A percentile compares a stretch with the other conserved stretches of the same genome.
phyloP scores from a whole-genome alignment of 139 green algal species.

The Chlamydomonas eustigma region DNA sequence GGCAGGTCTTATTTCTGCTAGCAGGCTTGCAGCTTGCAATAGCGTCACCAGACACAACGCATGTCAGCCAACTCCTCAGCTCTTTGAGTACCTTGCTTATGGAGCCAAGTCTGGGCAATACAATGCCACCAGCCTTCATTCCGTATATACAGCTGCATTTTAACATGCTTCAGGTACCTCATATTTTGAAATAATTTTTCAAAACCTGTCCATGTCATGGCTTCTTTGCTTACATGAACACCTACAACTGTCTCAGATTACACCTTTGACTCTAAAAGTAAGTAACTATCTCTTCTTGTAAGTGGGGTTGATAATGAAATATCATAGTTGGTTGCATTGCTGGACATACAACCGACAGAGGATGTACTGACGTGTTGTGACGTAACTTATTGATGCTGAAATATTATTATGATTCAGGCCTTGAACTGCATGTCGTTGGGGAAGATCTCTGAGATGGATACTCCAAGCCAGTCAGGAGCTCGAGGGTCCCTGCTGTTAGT shows the following conservation, averaged over 20 bases:
- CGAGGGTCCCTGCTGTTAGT: neutral
- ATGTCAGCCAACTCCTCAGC: neutral
- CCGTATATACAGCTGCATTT: neutral
- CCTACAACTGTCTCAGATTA: too few relatives aligned
- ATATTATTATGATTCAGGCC: too few relatives aligned
- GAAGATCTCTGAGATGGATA: neutral
- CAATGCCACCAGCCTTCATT: neutral
- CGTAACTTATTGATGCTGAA: too few relatives aligned
- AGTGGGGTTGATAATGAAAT: too few relatives aligned
- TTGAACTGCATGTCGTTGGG: neutral
- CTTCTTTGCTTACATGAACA: too few relatives aligned
- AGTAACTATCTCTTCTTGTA: too few relatives aligned
- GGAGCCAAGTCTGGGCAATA: neutral
- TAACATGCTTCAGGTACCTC: neutral
- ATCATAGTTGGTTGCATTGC: too few relatives aligned
- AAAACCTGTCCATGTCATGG: too few relatives aligned
- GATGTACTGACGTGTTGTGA: too few relatives aligned
- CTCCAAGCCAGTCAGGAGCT: neutral
- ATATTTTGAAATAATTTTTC: too few relatives aligned
- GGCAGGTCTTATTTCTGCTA: neutral
- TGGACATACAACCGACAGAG: too few relatives aligned
- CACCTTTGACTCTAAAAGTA: too few relatives aligned
- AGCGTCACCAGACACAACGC: neutral
- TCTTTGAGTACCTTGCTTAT: neutral
- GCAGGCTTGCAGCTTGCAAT: neutral